Conservation (phyloP, 805 yeast genomes). For the Hanseniaspora lachancei region DNA sequence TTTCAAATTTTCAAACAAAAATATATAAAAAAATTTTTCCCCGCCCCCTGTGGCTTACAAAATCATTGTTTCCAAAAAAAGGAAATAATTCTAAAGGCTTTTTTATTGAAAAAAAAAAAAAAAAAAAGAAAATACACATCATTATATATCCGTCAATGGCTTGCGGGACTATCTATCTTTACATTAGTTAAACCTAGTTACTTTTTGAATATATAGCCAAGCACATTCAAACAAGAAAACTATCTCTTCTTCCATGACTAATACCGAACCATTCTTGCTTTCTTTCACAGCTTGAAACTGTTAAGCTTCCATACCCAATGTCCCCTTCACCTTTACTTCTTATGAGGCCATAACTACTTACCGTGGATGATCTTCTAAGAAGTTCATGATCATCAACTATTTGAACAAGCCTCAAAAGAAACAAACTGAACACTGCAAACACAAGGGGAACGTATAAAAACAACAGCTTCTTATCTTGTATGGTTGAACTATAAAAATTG, state of each 20-base stretch:
- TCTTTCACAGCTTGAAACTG: not conserved
- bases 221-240: not conserved
- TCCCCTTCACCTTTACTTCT: not conserved
- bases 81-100: too few species aligned
- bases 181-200: too few species aligned
- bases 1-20: too few species aligned
- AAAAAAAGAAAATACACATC: too few species aligned
- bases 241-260: not conserved
- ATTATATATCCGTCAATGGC: too few species aligned
- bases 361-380: slow-evolving; percentile 16
- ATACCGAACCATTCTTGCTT: not conserved
- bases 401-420: slow-evolving; percentile 17
- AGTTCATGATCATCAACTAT: slow-evolving; percentile 17
- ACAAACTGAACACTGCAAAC: slow-evolving; percentile 16
- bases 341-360: not conserved
- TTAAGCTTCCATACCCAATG: not conserved
- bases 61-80: too few species aligned
- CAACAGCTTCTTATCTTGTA: slow-evolving; percentile 28
- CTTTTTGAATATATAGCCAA: too few species aligned
- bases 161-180: too few species aligned
- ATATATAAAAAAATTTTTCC: too few species aligned
- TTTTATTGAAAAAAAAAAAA: too few species aligned
- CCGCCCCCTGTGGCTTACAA: too few species aligned
- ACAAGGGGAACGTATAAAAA: slow-evolving; percentile 26
- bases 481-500: slow-evolving; percentile 35